Conservation (phyloP, 805 yeast genomes). For the Metschnikowia lochheadii region DNA sequence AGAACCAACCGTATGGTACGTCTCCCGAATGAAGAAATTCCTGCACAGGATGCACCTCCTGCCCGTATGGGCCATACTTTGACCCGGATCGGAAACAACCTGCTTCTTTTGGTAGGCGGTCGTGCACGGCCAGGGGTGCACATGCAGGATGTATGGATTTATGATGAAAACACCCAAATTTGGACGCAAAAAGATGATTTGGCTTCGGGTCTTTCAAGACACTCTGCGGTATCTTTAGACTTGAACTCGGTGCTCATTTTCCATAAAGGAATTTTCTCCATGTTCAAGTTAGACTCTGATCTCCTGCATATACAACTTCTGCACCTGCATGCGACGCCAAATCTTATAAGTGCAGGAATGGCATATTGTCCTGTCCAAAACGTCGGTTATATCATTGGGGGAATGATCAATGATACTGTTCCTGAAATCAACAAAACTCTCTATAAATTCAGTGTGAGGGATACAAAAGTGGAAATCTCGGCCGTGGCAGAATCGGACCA, state of each 20-base stretch:
- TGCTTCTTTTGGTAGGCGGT: conserved; percentile 57
- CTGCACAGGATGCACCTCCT: conserved; percentile 17
- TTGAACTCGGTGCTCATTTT: conserved; percentile 9
- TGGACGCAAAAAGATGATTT: conserved; percentile 44
- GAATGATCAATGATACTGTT: conserved; percentile 26
- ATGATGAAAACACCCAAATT: conserved; percentile 5
- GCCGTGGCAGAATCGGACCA: conserved; percentile 22
- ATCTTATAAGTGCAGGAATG: conserved; percentile 31
- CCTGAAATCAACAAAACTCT: conserved; percentile 33
- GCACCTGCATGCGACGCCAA: not conserved
- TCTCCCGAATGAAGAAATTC: not conserved
- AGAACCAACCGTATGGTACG: conserved; percentile 14
- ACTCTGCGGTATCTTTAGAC: conserved; percentile 7
- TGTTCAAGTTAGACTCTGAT: not conserved
- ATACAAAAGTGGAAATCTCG: conserved; percentile 9
- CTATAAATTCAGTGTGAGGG: conserved; percentile 29
- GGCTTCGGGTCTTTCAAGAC: conserved; percentile 11
- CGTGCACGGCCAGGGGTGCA: conserved; percentile 54
- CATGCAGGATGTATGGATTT: conserved; percentile 30
- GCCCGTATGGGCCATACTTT: conserved; percentile 60
- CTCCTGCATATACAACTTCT: not conserved
- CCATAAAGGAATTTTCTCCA: conserved; percentile 9
- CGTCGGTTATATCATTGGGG: conserved; percentile 49
- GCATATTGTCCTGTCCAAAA: conserved; percentile 21
- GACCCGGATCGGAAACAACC: conserved; percentile 26